Evolutionary conservation across 140 eudicot genomes (phyloP).

Genomic region (Ambrosia hybrid): DNA sequence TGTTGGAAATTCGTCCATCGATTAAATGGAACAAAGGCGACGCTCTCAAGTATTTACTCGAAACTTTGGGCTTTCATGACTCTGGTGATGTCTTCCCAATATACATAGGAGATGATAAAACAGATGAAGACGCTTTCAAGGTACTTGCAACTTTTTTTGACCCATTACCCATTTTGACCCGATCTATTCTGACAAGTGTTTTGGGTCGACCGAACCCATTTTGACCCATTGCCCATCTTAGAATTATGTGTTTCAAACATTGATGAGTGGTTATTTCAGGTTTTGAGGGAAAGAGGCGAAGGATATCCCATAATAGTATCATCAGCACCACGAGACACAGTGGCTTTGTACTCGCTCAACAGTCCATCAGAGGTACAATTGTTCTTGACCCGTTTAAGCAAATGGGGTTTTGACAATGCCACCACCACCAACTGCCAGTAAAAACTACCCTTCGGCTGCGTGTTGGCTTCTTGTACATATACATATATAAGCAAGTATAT

Average conservation of each 20-base stretch:
- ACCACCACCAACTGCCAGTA: background rate
- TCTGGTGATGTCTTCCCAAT: constrained; percentile 61
- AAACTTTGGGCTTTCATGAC: constrained; percentile 59
- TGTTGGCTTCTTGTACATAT: constrained; percentile 36
- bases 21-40: constrained; percentile 94
- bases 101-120: constrained; percentile 82
- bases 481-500: constrained; percentile 18
- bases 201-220: background rate
- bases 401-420: constrained; percentile 42
- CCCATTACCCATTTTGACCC: no score
- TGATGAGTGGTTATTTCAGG: constrained; percentile 41
- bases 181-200: background rate
- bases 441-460: background rate
- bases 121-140: constrained; percentile 97
- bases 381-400: constrained; percentile 59
- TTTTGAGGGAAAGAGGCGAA: constrained; percentile 47
- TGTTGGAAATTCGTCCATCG: constrained; percentile 76
- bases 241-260: background rate
- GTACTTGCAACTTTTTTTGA: constrained; percentile 29
- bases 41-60: constrained; percentile 67
- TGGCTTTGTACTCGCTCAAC: constrained; percentile 74
- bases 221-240: background rate
- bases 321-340: constrained; percentile 56
- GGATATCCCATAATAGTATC: constrained; percentile 78
- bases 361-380: constrained; percentile 69